Base-by-base conservation (phyloP, 306 rosid genomes). In the Vigna nakashimae region DNA sequence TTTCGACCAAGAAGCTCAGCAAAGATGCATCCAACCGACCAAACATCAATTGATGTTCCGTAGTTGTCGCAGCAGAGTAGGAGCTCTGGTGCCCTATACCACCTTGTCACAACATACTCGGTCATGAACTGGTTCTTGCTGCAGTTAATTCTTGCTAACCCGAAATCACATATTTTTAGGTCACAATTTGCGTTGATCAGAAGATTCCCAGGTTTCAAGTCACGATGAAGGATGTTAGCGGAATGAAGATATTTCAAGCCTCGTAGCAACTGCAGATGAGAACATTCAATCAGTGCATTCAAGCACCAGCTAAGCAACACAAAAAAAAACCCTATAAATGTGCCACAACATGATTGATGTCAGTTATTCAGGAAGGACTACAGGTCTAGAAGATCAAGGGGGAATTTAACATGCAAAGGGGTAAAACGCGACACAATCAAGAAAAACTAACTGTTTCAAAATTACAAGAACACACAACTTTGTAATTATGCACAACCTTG, bases 11-110 rank as follows among this genome's bases (percentile, higher is more conserved):
- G 91, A 80, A 94, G 94, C 86, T 94, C 96, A 0, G 97, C 97
- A 77, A 94, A 92, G 84, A 94, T 92, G 89, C 98, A 92, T 52
- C 97, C 96, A 17, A 94, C 94, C 71, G 98, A 94, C 98, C 98
- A 94, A 51, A 94, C 94, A 82, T 94, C 98, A 69, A 94, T 94
- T 13, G 98, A 87, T 22, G 93, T 90, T 50, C 93, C 96, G 9
- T 92, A 94, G 80, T 92, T 89, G 87, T 94, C 98, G 60, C 98
- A 94, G 86, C 97, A 92, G 18, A 94, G 97, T 45, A 94, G 91
- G 51, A 94, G 93, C 82, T 94, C 97, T 4, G 98, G 98, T 56
- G 98, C 97, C 72, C 98, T 82, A 75, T 94, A 94, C 98, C 98
- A 94, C 74, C 98, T 90, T 53, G 98, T 94, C 71, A 94, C 98